These are phyloP conservation scores for Cyberlindnera nakhonratchasimensis DNA, from an alignment of 805 yeast species.

Conservation along the genomic window DNA sequence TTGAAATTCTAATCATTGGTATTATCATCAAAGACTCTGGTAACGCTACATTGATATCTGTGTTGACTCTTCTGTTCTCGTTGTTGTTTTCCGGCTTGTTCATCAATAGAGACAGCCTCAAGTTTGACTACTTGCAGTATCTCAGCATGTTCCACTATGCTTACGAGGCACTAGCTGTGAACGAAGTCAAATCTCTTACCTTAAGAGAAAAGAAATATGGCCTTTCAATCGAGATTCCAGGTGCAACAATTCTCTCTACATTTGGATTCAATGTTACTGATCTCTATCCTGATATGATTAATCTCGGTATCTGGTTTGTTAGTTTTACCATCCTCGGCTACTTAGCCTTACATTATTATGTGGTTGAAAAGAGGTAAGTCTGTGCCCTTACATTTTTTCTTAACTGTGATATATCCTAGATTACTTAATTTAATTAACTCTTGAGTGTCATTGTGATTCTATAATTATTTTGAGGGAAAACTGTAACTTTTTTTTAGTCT, in stretches of 20 bases:
- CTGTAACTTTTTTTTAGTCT: too few species aligned
- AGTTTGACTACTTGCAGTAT: slow-evolving; percentile 73
- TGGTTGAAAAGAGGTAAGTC: slow-evolving; percentile 58
- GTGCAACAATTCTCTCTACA: slow-evolving; percentile 92
- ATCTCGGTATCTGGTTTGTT: slow-evolving; percentile 53
- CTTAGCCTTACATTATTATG: slow-evolving; percentile 63
- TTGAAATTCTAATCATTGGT: slow-evolving; percentile 84
- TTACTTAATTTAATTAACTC: too few species aligned
- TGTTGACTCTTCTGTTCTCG: slow-evolving; percentile 77
- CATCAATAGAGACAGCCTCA: slow-evolving; percentile 68
- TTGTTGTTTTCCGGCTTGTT: slow-evolving; percentile 91
- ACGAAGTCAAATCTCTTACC: slow-evolving; percentile 85
- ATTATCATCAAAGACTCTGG: slow-evolving; percentile 85
- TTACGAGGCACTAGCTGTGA: slow-evolving; percentile 86
- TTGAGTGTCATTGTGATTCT: too few species aligned
- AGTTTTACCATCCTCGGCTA: slow-evolving; percentile 69
- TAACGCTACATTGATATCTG: slow-evolving; percentile 87
- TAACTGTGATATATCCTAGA: too few species aligned
- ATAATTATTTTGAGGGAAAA: too few species aligned
- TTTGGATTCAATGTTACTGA: slow-evolving; percentile 90
- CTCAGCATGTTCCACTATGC: slow-evolving; percentile 93
- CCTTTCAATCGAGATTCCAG: slow-evolving; percentile 91
- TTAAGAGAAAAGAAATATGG: slow-evolving; percentile 89
- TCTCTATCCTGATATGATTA: slow-evolving; percentile 59
- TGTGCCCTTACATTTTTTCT: background rate